Conservation (phyloP, 164 flowering plant genomes). For the Tetracentron sinense region DNA sequence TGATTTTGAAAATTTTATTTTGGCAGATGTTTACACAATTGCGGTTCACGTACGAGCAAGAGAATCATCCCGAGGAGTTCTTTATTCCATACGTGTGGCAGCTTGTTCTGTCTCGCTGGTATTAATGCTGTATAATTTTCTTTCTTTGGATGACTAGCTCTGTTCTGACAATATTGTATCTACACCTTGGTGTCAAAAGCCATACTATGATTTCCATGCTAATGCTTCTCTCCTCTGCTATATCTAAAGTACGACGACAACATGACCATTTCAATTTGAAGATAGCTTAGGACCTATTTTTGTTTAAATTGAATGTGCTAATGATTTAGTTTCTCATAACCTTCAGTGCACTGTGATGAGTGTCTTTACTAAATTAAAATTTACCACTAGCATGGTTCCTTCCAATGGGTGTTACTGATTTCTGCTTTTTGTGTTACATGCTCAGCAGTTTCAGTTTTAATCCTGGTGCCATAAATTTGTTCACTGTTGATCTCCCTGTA, state of each 20-base stretch:
- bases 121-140: conserved; percentile 6
- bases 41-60: conserved; percentile 95
- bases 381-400: too few relatives aligned
- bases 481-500: conserved; percentile 37
- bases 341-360: not conserved
- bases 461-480: conserved; percentile 46
- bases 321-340: not conserved
- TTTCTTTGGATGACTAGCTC: not conserved
- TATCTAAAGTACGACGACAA: too few relatives aligned
- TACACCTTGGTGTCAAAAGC: too few relatives aligned
- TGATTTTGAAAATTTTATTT: not conserved
- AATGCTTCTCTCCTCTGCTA: too few relatives aligned
- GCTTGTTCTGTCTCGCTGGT: conserved; percentile 73
- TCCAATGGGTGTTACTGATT: conserved; percentile 4
- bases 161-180: too few relatives aligned
- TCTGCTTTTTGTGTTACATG: not conserved
- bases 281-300: too few relatives aligned
- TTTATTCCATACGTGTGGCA: conserved; percentile 97
- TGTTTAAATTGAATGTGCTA: not conserved
- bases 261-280: too few relatives aligned
- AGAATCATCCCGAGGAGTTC: conserved; percentile 95
- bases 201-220: too few relatives aligned
- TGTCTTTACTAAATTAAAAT: not conserved
- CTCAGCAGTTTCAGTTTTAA: conserved; percentile 46
- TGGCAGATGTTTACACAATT: conserved; percentile 84